phyloP scores from a whole-genome alignment of 2,329 filamentous ascomycete genomes.

The Colletotrichum trifolii region DNA sequence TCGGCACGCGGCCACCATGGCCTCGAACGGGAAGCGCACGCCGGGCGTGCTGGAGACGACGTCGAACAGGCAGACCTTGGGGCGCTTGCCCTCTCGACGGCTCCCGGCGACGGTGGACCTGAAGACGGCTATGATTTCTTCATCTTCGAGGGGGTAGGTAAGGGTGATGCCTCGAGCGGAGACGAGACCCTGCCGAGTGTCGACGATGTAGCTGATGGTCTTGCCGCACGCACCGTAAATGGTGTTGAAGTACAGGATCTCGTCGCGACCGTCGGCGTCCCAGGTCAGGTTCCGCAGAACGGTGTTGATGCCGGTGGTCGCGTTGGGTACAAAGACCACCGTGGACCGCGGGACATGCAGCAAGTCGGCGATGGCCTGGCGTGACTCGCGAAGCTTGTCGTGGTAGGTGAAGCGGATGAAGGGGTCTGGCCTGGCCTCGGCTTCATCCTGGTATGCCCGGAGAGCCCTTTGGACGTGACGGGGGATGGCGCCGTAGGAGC shows the following conservation, averaged over 20 bases:
- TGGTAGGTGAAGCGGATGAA: slow-evolving; percentile 80
- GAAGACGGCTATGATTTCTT: slow-evolving; percentile 72
- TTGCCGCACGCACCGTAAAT: slow-evolving; percentile 84
- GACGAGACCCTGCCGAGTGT: slow-evolving; percentile 65
- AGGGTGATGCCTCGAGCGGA: slow-evolving; percentile 66
- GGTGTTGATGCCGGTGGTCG: slow-evolving; percentile 81
- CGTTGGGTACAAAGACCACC: slow-evolving; percentile 83
- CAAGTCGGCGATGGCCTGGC: slow-evolving; percentile 71
- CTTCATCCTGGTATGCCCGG: slow-evolving; percentile 71
- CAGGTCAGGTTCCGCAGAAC: slow-evolving; percentile 81
- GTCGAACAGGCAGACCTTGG: slow-evolving; percentile 80
- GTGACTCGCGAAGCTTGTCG: slow-evolving; percentile 70
- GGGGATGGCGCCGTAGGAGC: slow-evolving; percentile 85
- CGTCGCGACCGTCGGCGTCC: slow-evolving; percentile 76
- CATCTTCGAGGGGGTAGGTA: slow-evolving; percentile 76
- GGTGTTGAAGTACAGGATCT: slow-evolving; percentile 82
- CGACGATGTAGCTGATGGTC: slow-evolving; percentile 76
- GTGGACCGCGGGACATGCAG: slow-evolving; percentile 74
- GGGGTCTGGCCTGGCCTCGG: slow-evolving; percentile 76
- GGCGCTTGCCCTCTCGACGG: slow-evolving; percentile 66
- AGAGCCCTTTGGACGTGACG: slow-evolving; percentile 67
- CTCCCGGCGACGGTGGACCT: slow-evolving; percentile 65
- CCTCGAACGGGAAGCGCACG: slow-evolving; percentile 81
- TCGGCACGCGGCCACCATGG: slow-evolving; percentile 71
- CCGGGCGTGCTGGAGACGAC: slow-evolving; percentile 83